Conservation (phyloP, 352 stramenopile species). For the Globisporangium takayamanum region DNA sequence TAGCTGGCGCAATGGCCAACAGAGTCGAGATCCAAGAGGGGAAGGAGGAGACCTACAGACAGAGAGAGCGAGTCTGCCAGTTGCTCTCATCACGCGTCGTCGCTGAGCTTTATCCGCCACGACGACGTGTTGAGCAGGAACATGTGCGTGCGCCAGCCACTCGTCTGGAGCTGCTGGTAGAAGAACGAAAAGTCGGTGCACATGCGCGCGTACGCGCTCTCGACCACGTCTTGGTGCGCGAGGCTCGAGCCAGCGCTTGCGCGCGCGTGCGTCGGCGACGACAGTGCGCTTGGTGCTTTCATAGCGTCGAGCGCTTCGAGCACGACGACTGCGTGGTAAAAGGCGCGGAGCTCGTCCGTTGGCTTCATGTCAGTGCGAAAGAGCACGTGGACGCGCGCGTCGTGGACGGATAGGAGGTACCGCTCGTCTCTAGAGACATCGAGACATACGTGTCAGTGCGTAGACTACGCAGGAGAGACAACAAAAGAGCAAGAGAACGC, state of each 20-base stretch:
- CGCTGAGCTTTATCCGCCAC: constrained; percentile 62
- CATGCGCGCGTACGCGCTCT: constrained; percentile 48
- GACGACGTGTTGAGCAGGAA: constrained; percentile 58
- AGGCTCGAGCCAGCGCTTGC: constrained; percentile 12
- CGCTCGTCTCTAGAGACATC: constrained; percentile 36
- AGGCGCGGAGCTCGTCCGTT: constrained; percentile 62
- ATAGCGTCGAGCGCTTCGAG: constrained; percentile 28
- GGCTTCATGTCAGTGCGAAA: constrained; percentile 41
- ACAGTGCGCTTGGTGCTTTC: constrained; percentile 5
- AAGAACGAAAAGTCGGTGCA: constrained; percentile 52
- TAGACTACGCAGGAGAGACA: too few relatives aligned
- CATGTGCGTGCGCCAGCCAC: constrained; percentile 66
- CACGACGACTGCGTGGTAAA: constrained; percentile 60
- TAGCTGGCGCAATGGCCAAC: too few relatives aligned
- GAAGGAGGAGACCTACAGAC: too few relatives aligned
- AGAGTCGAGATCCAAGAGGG: too few relatives aligned
- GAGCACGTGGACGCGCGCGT: constrained; percentile 38
- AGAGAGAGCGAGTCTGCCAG: not conserved
- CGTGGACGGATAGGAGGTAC: constrained; percentile 44
- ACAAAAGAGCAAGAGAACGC: not conserved
- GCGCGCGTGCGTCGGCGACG: constrained; percentile 8
- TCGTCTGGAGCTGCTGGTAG: constrained; percentile 50
- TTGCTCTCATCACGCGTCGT: constrained; percentile 17
- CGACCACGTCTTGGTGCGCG: constrained; percentile 20
- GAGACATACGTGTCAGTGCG: not conserved